Base-by-base conservation (phyloP, 2,329 filamentous ascomycete species). In the Sporothrix brunneoviolacea region DNA sequence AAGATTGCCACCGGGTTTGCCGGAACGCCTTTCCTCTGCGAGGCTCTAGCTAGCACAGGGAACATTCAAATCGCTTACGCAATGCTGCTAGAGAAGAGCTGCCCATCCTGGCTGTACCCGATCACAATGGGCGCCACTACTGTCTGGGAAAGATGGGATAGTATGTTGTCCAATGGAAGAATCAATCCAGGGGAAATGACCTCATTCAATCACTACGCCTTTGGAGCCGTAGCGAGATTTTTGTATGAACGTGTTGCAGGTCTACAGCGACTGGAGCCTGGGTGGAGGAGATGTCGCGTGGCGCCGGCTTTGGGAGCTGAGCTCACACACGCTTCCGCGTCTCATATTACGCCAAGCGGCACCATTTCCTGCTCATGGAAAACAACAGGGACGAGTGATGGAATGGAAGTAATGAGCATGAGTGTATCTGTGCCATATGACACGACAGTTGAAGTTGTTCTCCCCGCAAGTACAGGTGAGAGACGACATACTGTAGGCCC, bases 111-210 rank as follows among this genome's bases (percentile, higher is more conserved):
- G 66, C 59, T 71, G 18, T 70, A 68, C 49, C 65, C 62, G 4
- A 61, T 70, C 16, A 61, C 57, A 4, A 68, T 68, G 65, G 65
- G 64, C 16, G 66, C 63, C 5, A 70, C 68, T 2, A 70, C 67
- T 1, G 39, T 53, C 13, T 71, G 68, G 68, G 69, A 71, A 58
- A 63, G 69, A n/a, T 71, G 68, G 68, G 65, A 71, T 50, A 63
- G 60, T 35, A 62, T 70, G 57, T 55, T 69, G 21, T 62, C 65
- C 0, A 61, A 70, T 49, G 67, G 65, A 1, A 58, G 45, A 3
- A 60, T 70, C 44, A 70, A 70, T 51, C 61, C 66, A 2, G 64
- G 68, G 7, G 53, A 60, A 18, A 70, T 70, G 69, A 71, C 68
- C 1, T 67, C 63, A 47, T 66, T 68, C 54, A 68, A 71, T 52